Conservation (phyloP, 108 stramenopile genomes). For the Cyclotella cryptica region DNA sequence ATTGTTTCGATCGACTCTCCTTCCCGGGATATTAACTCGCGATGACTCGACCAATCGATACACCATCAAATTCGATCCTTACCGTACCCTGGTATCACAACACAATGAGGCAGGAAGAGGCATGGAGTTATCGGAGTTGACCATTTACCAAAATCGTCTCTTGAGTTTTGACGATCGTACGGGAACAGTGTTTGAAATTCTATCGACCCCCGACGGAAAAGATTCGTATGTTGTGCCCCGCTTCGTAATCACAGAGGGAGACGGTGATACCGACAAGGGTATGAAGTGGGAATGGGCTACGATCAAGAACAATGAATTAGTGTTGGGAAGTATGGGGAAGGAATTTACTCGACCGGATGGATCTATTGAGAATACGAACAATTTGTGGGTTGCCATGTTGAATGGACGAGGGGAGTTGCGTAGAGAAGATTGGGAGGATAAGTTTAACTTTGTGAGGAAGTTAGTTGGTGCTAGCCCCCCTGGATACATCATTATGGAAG, state of each 20-base stretch:
- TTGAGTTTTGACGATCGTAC: conserved; percentile 95
- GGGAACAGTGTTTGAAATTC: conserved; percentile 95
- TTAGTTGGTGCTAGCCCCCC: conserved; percentile 75
- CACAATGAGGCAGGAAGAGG: conserved; percentile 97
- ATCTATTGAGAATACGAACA: conserved; percentile 86
- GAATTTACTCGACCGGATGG: conserved; percentile 89
- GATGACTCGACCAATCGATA: conserved; percentile 56
- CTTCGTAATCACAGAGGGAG: conserved; percentile 92
- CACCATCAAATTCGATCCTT: conserved; percentile 59
- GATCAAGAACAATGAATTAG: conserved; percentile 89
- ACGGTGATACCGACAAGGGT: conserved; percentile 94
- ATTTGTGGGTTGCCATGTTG: conserved; percentile 90
- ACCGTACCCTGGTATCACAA: conserved; percentile 70
- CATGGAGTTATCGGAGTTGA: conserved; percentile 92
- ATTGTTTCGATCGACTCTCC: conserved; percentile 67
- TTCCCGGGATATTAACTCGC: conserved; percentile 69
- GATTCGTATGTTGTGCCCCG: conserved; percentile 87
- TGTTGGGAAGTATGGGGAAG: conserved; percentile 94
- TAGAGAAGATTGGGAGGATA: conserved; percentile 80
- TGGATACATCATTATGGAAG: conserved; percentile 94
- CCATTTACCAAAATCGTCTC: conserved; percentile 82
- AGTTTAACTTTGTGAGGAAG: conserved; percentile 87
- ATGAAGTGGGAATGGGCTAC: conserved; percentile 98
- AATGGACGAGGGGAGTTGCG: conserved; percentile 73
- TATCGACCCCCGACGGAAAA: conserved; percentile 66